Conservation (phyloP, 768 basidiomycete species). For the Fistulinella prunicolor region DNA sequence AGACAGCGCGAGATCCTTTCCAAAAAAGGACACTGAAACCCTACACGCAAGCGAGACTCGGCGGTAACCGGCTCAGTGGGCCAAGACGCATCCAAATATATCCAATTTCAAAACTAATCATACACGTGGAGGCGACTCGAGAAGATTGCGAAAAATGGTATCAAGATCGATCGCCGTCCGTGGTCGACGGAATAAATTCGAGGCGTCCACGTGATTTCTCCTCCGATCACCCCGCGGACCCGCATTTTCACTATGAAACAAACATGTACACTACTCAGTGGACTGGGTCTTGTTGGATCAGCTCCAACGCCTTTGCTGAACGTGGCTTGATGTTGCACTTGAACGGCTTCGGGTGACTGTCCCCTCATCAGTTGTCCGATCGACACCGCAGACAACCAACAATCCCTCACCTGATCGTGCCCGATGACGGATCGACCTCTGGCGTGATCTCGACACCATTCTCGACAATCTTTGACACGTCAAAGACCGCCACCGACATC, state of each 20-base stretch:
- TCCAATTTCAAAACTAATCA: too few relatives aligned
- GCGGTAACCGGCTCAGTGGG: not conserved
- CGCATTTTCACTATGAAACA: not conserved
- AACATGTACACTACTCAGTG: constrained; percentile 11
- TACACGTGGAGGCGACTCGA: not conserved
- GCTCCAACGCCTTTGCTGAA: constrained; percentile 50
- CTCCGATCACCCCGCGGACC: not conserved
- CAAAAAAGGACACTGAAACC: not conserved
- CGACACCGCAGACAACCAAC: not conserved
- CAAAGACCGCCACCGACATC: constrained; percentile 46
- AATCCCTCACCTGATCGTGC: constrained; percentile 55
- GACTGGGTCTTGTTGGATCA: constrained; percentile 47
- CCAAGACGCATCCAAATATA: too few relatives aligned
- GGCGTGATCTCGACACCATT: constrained; percentile 51
- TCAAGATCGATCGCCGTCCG: not conserved
- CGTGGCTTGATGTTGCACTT: constrained; percentile 60
- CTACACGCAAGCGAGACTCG: too few relatives aligned
- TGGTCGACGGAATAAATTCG: not conserved
- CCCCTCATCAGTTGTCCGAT: not conserved
- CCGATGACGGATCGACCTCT: constrained; percentile 54
- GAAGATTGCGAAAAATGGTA: too few relatives aligned
- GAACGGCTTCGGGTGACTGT: constrained; percentile 60
- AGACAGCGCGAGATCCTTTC: constrained; percentile 8
- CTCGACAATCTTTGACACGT: constrained; percentile 44
- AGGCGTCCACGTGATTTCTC: not conserved